Evolutionary conservation across 495 filamentous ascomycete genomes (phyloP), one percentile per base, ranked within the genome.

Genomic region (Tuber borchii): DNA sequence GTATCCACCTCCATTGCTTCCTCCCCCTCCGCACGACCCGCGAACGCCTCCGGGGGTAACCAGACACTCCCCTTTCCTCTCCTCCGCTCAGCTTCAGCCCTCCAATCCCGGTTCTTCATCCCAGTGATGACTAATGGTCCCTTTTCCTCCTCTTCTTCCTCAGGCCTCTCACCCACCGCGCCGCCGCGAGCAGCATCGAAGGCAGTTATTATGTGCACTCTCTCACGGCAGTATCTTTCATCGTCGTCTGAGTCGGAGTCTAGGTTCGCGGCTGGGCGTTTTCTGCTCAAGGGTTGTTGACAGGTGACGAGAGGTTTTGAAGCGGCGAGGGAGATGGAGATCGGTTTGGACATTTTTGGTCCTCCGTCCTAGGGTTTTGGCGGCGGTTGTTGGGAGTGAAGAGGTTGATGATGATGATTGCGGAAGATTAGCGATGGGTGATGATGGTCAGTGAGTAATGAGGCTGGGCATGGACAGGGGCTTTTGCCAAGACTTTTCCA

Each of bases 71-170:
- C 75, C 44, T 76, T 79, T 10, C 75, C 48, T 22, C 75, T 76
- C 43, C 81, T 72, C 20, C 76, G 70, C 73, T 83, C 76, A 5
- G 86, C 83, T 76, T 90, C 87, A 74, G 90, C 90, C 80, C 90
- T 89, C 92, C 91, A 93, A 81, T 93, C 89, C 71, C 90, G 89
- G 82, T 91, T 92, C 83, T 87, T 87, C 74, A 90, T 86, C 19
- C 87, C 87, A 19, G 86, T 86, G 73, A 95, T 95, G 39, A 93
- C 87, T 39, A 92, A 84, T 19, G 88, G 87, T 39, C 71, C 80
- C 26, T 42, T 43, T 7, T 68, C 26, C 71, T 83, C 82, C 70
- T 87, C 86, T 22, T 79, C 83, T 45, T 84, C 75, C 51, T 77
- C 82, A 14, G 80, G 77, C 44, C 86, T 84, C 44, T 84, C 84